Conservation (phyloP, 805 yeast genomes). For the Yamadazyma tumulicola region DNA sequence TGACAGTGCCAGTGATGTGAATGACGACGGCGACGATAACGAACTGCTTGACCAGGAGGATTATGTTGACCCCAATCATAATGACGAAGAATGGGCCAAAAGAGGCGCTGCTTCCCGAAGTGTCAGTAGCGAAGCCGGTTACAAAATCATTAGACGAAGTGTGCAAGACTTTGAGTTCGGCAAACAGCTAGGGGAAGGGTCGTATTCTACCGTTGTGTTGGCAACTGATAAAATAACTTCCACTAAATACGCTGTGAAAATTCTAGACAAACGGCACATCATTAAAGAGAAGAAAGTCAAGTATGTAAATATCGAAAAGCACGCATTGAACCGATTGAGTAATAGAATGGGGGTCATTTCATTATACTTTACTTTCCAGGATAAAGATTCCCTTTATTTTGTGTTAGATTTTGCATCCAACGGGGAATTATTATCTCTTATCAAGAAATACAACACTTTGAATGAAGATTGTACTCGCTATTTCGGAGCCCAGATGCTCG, state of each 20-base stretch:
- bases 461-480: conserved; percentile 66
- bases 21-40: not conserved
- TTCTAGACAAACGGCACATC: conserved; percentile 71
- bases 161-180: conserved; percentile 43
- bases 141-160: conserved; percentile 29
- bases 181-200: conserved; percentile 41
- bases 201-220: conserved; percentile 43
- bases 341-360: conserved; percentile 61
- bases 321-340: conserved; percentile 68
- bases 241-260: conserved; percentile 69
- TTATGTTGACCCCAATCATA: conserved; percentile 4
- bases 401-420: conserved; percentile 76
- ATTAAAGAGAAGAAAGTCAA: conserved; percentile 80
- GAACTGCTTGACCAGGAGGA: conserved; percentile 7
- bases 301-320: conserved; percentile 79
- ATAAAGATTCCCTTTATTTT: conserved; percentile 66
- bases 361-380: conserved; percentile 76
- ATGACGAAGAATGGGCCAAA: conserved; percentile 22
- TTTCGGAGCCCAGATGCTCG: conserved; percentile 70
- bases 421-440: conserved; percentile 68
- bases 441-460: conserved; percentile 66
- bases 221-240: conserved; percentile 50
- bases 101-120: conserved; percentile 33
- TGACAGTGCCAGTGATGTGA: not conserved
- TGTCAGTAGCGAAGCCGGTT: conserved; percentile 16